Base-by-base conservation (phyloP, 1,284 basidiomycete genomes). In the Melanopsichium pennsylvanicum region DNA sequence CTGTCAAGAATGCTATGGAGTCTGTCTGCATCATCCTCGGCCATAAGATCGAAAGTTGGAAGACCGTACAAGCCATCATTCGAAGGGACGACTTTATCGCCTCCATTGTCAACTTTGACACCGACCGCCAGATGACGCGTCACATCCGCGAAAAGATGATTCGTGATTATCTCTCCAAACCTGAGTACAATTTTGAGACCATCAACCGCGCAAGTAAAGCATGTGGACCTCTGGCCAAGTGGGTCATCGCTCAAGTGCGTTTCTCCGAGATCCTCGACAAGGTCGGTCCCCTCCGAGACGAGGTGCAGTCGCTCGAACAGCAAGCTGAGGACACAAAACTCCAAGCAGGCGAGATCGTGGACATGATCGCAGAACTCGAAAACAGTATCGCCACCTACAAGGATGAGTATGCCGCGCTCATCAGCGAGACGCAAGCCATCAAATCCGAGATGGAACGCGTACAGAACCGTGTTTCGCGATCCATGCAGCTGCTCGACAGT, bases 211-310 rank as follows among this genome's bases (percentile, higher is more conserved):
- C 96, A 21, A 94, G 91, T 83, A 92, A 90, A 84, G 97, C 97
- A 22, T 98, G 96, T 81, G 96, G 96, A 37, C 97, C 96, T 18
- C 87, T 99, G 32, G 95, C 96, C 67, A 96, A 97, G 81, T 97
- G 96, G 96, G 94, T 90, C 8, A 88, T 98, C 54, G 96, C 96
- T 2, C 97, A 99, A 83, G 93, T 98, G 38, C 88, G 88, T 34
- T 99, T 93, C 85, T 97, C 96, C 6, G 93, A 96, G 82, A 99
- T 99, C 75, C 84, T 99, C 43, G 96, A 99, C 84, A 92, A 90
- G 82, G 93, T 99, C 22, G 96, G 96, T 55, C 96, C 96, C 11
- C 85, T 99, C 21, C 90, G 96, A 21, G 90, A 94, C 74, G 95
- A 99, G 81, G 95, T 99, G 1, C 89, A 92, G 69, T 91, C 90